Evolutionary conservation across 2,329 filamentous ascomycete genomes (phyloP), one percentile per base, ranked within the genome.

Genomic region (Paraphaeosphaeria minitans): DNA sequence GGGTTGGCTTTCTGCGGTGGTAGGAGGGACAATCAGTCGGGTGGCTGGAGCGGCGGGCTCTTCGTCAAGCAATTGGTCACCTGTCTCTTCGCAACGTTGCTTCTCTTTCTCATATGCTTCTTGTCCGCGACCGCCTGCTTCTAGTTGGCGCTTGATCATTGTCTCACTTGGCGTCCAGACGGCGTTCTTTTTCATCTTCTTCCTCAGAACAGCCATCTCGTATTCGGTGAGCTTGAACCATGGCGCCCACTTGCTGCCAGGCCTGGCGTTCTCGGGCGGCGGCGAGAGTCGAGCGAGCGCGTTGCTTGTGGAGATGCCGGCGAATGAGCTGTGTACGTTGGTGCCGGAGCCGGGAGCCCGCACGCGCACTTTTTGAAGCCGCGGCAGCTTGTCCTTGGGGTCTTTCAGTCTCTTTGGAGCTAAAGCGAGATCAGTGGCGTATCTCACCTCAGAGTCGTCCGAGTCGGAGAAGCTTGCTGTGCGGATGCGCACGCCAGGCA

Each of bases 131-230:
- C 88, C 88, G 19, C 92, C 83, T 21, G 82, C 81, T 72, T 90
- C 90, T 0, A 95, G 84, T 75, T 94, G 91, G 31, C 91, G 83
- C 16, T 89, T 86, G 63, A 94, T 91, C 91, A 95, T 95, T 0
- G 91, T 93, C 67, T 92, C 89, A 62, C 90, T 93, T 0, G 91
- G 91, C 2, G 86, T 88, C 91, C 91, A 95, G 4, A 91, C 88
- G 0, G 91, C 89, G 70, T 95, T 95, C 82, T 95, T 95, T 84
- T 95, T 95, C 91, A 95, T 95, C 19, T 89, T 84, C 78, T 95
- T 95, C 60, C 91, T 83, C 8, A 95, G 81, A 62, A 87, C 85
- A 5, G 86, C 87, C 85, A 89, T 87, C 68, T 89, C 87, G 78
- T 83, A 89, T 64, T 88, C 86, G 2, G 87, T 89, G 61, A 89